Base-by-base conservation (phyloP, 1,284 basidiomycete genomes). In the Marasmius oreades region DNA sequence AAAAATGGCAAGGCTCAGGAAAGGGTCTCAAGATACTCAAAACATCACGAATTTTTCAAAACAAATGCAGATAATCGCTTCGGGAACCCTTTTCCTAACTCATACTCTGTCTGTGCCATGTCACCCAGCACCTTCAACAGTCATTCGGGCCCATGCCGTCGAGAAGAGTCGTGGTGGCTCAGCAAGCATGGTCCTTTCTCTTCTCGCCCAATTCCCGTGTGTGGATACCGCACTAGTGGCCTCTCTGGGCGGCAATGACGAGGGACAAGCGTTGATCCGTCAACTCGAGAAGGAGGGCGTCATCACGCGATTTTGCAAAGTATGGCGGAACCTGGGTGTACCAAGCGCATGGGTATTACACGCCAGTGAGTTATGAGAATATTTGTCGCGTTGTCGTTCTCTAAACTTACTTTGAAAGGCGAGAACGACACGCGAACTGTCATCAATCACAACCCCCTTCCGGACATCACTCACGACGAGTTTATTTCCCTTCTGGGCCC, bases 381-480 rank as follows among this genome's bases (percentile, higher is more conserved):
- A 45, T 16, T 59, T 43, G 50, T 37, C 50, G 31, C 22, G 34
- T 18, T 37, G 26, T 52, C 24, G 43, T 31, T 51, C 33, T 34
- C 61, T n/a, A 60, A 44, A 51, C 39, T 10, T 36, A 50, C 55
- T 16, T 23, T 23, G 37, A 3, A 62, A 87, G 86, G 73, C 43
- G 83, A 88, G 61, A 77, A 77, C 45, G 78, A 81, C 65, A 71
- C 78, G 6, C 79, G 81, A 34, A 84, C 88, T 5, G 84, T 92
- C 50, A 82, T 92, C 63, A 90, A 92, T 69, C 89, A 92, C 69
- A 92, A 92, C 64, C 90, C 90, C 2, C 75, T 92, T 5, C 90
- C 89, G 1, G 90, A 92, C 62, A 82, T 92, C 59, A 86, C 88
- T 0, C 90, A 92, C 61, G 90, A 92, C 60, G 90, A 92, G 62